A percentile compares a stretch with the other conserved stretches of the same genome.
Evolutionary conservation across 345 rosid genomes (phyloP).

Genomic region (Melaleuca alternifolia): DNA sequence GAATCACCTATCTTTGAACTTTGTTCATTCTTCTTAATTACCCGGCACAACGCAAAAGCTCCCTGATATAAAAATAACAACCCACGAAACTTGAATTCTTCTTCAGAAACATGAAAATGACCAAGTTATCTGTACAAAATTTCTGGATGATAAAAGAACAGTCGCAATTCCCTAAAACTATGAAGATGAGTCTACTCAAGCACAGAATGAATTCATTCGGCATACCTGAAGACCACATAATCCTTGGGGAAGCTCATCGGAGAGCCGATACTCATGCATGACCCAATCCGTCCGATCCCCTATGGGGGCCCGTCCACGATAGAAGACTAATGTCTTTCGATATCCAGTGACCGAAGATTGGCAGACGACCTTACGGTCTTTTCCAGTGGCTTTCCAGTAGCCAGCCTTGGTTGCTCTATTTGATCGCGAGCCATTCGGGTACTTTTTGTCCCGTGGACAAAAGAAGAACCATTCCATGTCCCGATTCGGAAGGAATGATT

Average conservation of each 20-base stretch:
- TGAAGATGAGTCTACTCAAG: not conserved
- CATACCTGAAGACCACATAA: slow-evolving; percentile 36
- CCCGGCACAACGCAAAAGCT: slow-evolving; percentile 69
- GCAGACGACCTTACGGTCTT: slow-evolving; percentile 60
- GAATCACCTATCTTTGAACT: slow-evolving; percentile 23
- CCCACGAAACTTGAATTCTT: not conserved
- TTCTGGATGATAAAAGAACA: not conserved
- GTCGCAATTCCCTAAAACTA: not conserved
- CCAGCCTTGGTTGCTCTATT: slow-evolving; percentile 88
- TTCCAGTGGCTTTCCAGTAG: slow-evolving; percentile 93
- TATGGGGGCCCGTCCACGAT: slow-evolving; percentile 65
- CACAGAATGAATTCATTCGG: not conserved
- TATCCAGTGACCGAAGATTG: slow-evolving; percentile 39
- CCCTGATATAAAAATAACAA: slow-evolving; percentile 25
- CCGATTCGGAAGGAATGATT: slow-evolving; percentile 65
- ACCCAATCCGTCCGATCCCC: slow-evolving; percentile 73
- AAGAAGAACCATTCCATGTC: slow-evolving; percentile 96
- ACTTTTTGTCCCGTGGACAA: slow-evolving; percentile 73
- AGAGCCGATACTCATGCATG: slow-evolving; percentile 82
- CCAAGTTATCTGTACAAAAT: not conserved
- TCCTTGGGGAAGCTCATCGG: slow-evolving; percentile 36
- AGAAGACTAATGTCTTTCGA: slow-evolving; percentile 77
- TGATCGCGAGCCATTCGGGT: slow-evolving; percentile 73
- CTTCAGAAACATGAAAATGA: not conserved
- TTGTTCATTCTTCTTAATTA: slow-evolving; percentile 54